Evolutionary conservation across 1,284 basidiomycete species (phyloP).

Genomic region (Anthracocystis panici-leucophaei): DNA sequence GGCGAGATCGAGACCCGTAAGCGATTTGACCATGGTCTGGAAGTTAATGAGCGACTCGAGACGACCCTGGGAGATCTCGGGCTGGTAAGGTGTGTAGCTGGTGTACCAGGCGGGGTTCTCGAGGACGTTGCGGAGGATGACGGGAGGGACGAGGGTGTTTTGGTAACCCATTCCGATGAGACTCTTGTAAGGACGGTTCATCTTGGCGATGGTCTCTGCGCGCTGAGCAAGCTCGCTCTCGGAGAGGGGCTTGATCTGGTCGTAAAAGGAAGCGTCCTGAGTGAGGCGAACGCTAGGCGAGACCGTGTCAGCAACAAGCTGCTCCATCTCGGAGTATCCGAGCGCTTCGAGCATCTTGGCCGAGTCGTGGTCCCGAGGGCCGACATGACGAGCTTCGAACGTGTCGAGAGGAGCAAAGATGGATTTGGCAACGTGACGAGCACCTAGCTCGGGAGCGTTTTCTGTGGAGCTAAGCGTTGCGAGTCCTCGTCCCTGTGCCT

Average conservation of each 20-base stretch:
- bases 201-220: constrained; percentile 80
- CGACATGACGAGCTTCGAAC: constrained; percentile 64
- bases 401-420: constrained; percentile 66
- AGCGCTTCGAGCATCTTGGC: constrained; percentile 62
- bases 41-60: constrained; percentile 96
- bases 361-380: constrained; percentile 61
- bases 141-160: constrained; percentile 67
- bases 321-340: constrained; percentile 62
- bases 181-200: constrained; percentile 87
- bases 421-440: constrained; percentile 51
- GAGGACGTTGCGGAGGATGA: constrained; percentile 72
- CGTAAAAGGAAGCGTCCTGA: constrained; percentile 76
- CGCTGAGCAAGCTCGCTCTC: constrained; percentile 86
- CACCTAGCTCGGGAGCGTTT: constrained; percentile 54
- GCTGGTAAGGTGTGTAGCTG: constrained; percentile 90
- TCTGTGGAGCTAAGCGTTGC: constrained; percentile 54
- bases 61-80: constrained; percentile 90
- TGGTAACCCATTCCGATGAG: constrained; percentile 99
- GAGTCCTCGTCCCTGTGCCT: constrained; percentile 17
- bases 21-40: constrained; percentile 94
- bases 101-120: constrained; percentile 99
- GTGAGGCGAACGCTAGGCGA: constrained; percentile 72
- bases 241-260: constrained; percentile 75
- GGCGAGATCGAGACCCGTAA: constrained; percentile 89
- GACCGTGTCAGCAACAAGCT: constrained; percentile 63